Percentiles rank a stretch among this genome's conserved stretches.
phyloP scores from a whole-genome alignment of 176 grass and related monocot species.

The Ampelocalamus luodianensis region DNA sequence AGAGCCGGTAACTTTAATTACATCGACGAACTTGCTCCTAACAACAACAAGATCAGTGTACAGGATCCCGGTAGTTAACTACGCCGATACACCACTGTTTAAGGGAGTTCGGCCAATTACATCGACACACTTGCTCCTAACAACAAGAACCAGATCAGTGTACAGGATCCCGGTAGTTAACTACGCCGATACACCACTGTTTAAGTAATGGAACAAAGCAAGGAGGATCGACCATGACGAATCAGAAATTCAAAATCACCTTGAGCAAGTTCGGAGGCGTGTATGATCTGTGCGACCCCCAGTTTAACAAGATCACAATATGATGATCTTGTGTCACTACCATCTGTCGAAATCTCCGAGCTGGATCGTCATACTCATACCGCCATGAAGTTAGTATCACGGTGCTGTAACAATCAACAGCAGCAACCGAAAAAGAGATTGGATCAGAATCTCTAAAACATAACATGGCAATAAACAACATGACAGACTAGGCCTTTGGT shows the following conservation, averaged over 20 bases:
- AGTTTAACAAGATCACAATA: neutral
- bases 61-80: constrained; percentile 3
- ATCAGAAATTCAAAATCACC: neutral
- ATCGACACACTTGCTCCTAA: constrained; percentile 31
- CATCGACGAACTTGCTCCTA: constrained; percentile 33
- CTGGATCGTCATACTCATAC: neutral
- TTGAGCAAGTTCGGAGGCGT: neutral
- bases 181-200: neutral
- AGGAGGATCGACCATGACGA: neutral
- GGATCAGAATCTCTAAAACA: constrained; percentile 2
- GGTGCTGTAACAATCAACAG: neutral
- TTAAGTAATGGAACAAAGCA: neutral
- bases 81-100: neutral
- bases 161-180: constrained; percentile 19
- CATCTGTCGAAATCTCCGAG: neutral
- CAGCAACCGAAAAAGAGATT: neutral
- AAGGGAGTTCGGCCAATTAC: neutral
- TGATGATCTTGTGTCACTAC: neutral
- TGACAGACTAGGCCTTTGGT: neutral
- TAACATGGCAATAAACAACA: neutral
- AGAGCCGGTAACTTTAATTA: constrained; percentile 9
- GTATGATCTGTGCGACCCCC: neutral
- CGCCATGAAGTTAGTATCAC: neutral
- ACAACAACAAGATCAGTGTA: constrained; percentile 30
- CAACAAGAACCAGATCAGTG: constrained; percentile 19